phyloP scores from a whole-genome alignment of 306 rosid genomes.

The Nissolia schottii region DNA sequence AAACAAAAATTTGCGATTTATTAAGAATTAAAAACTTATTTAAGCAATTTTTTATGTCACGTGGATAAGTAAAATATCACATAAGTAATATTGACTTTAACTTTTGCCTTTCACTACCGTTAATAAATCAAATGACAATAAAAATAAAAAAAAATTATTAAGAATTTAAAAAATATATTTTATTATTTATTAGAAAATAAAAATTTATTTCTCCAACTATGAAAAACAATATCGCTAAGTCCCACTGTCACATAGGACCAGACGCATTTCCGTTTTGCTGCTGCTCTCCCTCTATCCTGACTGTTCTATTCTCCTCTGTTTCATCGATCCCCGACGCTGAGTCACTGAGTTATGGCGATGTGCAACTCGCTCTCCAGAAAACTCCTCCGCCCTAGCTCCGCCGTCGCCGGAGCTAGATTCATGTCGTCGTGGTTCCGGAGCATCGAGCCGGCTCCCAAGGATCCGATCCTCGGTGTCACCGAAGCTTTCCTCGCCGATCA shows the following conservation, averaged over 20 bases:
- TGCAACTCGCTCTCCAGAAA: slow-evolving; percentile 23
- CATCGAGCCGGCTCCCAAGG: slow-evolving; percentile 86
- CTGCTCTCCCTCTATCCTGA: not conserved
- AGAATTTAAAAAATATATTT: too few species aligned
- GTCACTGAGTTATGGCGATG: slow-evolving; percentile 49
- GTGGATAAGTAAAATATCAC: too few species aligned
- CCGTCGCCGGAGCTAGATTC: slow-evolving; percentile 48
- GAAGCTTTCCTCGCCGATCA: slow-evolving; percentile 96
- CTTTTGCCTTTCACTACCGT: too few species aligned
- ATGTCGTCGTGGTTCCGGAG: slow-evolving; percentile 77
- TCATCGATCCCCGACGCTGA: not conserved
- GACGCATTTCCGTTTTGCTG: not conserved
- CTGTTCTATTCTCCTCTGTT: slow-evolving; percentile 1
- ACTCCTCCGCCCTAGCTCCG: slow-evolving; percentile 34
- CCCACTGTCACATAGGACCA: not conserved
- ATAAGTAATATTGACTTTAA: too few species aligned
- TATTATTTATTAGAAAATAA: too few species aligned
- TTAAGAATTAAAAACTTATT: too few species aligned
- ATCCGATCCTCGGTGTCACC: slow-evolving; percentile 97
- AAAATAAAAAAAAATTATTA: too few species aligned
- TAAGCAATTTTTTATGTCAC: too few species aligned
- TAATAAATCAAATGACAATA: too few species aligned
- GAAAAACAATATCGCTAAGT: not conserved
- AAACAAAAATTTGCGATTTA: too few species aligned
- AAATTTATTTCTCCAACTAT: too few species aligned